Percentiles rank a stretch among this genome's conserved stretches.
Evolutionary conservation across 495 filamentous ascomycete genomes (phyloP).

Genomic region (Neurospora sp.): DNA sequence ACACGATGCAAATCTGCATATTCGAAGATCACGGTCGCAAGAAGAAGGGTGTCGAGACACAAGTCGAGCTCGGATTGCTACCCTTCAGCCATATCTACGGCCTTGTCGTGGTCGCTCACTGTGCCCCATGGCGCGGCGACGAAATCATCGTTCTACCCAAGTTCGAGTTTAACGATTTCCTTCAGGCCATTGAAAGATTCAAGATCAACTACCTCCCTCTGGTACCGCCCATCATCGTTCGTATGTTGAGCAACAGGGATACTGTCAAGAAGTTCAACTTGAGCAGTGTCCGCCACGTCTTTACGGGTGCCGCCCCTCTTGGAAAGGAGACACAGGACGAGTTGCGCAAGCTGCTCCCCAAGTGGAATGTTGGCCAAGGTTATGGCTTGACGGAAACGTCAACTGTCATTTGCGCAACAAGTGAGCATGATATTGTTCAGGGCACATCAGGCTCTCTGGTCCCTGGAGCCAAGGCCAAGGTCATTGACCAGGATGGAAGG

Average conservation of each 20-base stretch:
- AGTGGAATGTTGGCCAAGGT: constrained; percentile 61
- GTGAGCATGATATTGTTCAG: constrained; percentile 55
- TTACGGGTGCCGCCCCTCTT: constrained; percentile 76
- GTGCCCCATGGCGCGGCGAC: constrained; percentile 63
- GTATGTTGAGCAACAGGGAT: constrained; percentile 58
- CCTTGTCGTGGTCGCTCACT: constrained; percentile 66
- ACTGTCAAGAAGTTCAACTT: constrained; percentile 63
- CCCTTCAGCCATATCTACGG: constrained; percentile 84
- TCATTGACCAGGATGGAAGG: constrained; percentile 61
- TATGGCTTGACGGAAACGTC: constrained; percentile 81
- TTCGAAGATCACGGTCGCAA: constrained; percentile 40
- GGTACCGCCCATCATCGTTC: constrained; percentile 79
- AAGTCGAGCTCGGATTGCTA: constrained; percentile 61
- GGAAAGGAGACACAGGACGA: constrained; percentile 68
- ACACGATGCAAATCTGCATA: constrained; percentile 53
- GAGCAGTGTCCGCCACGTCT: constrained; percentile 54
- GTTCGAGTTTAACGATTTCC: constrained; percentile 60
- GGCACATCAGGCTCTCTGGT: constrained; percentile 67
- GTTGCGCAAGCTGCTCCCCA: constrained; percentile 54
- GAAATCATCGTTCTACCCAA: constrained; percentile 72
- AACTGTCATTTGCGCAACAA: constrained; percentile 61
- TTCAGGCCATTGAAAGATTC: constrained; percentile 60
- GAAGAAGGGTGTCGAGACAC: constrained; percentile 37
- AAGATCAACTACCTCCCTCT: constrained; percentile 62
- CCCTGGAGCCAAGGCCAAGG: constrained; percentile 55